Percentiles rank a stretch among this genome's conserved stretches.
Evolutionary conservation across 2,329 filamentous ascomycete species (phyloP).

Genomic region (Lasiodiplodia hormozganensis): DNA sequence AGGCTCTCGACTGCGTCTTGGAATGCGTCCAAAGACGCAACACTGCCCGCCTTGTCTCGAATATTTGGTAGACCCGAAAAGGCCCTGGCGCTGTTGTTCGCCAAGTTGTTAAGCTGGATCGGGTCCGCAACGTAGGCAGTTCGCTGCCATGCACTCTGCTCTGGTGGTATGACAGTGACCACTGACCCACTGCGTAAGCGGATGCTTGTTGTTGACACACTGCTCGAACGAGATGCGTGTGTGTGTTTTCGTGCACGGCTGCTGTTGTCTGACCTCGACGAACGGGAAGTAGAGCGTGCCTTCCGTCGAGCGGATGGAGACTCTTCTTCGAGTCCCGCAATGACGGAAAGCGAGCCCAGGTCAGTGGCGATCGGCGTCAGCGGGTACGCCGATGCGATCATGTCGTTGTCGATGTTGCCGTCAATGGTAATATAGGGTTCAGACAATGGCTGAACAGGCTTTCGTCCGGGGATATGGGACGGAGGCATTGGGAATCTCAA

Average conservation of each 20-base stretch:
- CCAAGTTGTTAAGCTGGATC: conserved; percentile 46
- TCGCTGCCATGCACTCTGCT: conserved; percentile 42
- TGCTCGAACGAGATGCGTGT: conserved; percentile 16
- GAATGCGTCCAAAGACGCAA: conserved; percentile 22
- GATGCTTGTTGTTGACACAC: conserved; percentile 18
- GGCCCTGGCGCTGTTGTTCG: neutral
- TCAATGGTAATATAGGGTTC: conserved; percentile 23
- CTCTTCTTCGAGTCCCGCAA: conserved; percentile 21
- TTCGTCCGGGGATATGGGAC: conserved; percentile 6
- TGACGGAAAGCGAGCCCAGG: conserved; percentile 9
- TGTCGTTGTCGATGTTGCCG: conserved; percentile 27
- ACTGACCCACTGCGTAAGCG: conserved; percentile 42
- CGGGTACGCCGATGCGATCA: conserved; percentile 20
- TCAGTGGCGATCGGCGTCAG: conserved; percentile 32
- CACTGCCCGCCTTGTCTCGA: neutral
- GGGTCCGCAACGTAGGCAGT: conserved; percentile 51
- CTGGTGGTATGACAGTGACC: conserved; percentile 43
- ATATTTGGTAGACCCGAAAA: neutral
- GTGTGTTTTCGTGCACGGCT: conserved; percentile 14
- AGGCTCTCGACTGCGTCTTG: conserved; percentile 20
- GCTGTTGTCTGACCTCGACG: neutral
- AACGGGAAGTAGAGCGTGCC: neutral
- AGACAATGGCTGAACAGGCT: conserved; percentile 19
- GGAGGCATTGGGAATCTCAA: conserved; percentile 16
- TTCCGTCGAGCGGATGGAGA: conserved; percentile 6